Conservation (phyloP, 306 rosid species). For the Quercus agrifolia region DNA sequence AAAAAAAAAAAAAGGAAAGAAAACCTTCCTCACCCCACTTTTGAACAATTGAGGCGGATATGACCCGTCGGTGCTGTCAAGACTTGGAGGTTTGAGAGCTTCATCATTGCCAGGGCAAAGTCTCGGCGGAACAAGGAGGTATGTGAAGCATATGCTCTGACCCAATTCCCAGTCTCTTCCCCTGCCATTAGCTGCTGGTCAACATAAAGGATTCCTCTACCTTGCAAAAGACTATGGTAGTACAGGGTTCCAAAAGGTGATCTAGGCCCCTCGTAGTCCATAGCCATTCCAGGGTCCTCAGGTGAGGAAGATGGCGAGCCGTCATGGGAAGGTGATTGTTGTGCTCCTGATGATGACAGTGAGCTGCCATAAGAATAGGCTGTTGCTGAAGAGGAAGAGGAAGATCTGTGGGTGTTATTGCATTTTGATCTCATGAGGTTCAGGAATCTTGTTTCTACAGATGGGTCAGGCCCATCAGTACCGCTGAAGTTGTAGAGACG, state of each 20-base stretch:
- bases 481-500: constrained; percentile 34
- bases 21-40: constrained; percentile 24
- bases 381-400: constrained; percentile 13
- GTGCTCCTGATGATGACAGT: not conserved
- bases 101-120: constrained; percentile 41
- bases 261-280: constrained; percentile 15
- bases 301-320: constrained; percentile 18
- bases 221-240: constrained; percentile 26
- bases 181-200: constrained; percentile 37
- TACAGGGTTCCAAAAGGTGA: constrained; percentile 29
- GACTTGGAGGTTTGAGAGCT: constrained; percentile 39
- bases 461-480: constrained; percentile 39
- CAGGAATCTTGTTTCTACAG: constrained; percentile 32
- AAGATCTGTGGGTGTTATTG: constrained; percentile 1
- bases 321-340: not conserved
- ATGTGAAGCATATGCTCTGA: constrained; percentile 30
- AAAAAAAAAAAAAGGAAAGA: too few species aligned
- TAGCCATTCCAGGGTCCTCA: constrained; percentile 20
- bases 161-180: constrained; percentile 31
- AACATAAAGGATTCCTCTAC: constrained; percentile 40
- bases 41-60: constrained; percentile 35
- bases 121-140: constrained; percentile 28
- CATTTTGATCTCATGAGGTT: constrained; percentile 35
- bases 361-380: not conserved
- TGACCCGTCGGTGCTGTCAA: constrained; percentile 39